phyloP scores from a whole-genome alignment of 2,329 filamentous ascomycete genomes.

The Neofusicoccum umdonicola region DNA sequence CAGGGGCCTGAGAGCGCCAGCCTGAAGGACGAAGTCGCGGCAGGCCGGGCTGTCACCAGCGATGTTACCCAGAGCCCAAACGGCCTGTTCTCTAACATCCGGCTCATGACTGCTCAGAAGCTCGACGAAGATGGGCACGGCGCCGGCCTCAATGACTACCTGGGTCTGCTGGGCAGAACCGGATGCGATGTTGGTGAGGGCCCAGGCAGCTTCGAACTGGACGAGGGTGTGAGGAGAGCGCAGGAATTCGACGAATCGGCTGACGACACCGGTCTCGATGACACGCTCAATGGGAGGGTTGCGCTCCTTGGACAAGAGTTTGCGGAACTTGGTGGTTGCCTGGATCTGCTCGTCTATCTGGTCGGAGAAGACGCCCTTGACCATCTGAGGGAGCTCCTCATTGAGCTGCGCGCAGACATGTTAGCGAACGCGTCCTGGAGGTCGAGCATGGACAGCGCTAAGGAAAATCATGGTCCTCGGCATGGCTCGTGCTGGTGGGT shows the following conservation, averaged over 20 bases:
- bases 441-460: neutral
- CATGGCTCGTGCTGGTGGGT: conserved; percentile 19
- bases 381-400: conserved; percentile 98
- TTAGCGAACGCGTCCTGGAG: neutral
- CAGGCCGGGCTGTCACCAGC: conserved; percentile 97
- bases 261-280: conserved; percentile 97
- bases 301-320: conserved; percentile 96
- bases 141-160: conserved; percentile 96
- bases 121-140: conserved; percentile 98
- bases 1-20: conserved; percentile 86
- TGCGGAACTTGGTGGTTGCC: conserved; percentile 97
- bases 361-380: conserved; percentile 95
- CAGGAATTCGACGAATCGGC: conserved; percentile 96
- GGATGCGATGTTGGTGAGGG: conserved; percentile 97
- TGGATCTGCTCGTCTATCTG: conserved; percentile 97
- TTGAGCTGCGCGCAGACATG: conserved; percentile 64
- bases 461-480: conserved; percentile 15
- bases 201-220: conserved; percentile 99
- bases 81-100: conserved; percentile 95
- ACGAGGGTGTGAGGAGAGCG: conserved; percentile 96
- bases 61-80: conserved; percentile 98
- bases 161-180: conserved; percentile 97
- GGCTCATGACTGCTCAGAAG: conserved; percentile 92
- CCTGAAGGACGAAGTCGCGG: conserved; percentile 91
- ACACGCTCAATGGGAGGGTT: conserved; percentile 99